These are phyloP conservation scores for Moricandia moricandioides DNA, from an alignment of 345 rosid genomes.

Conservation along the genomic window DNA sequence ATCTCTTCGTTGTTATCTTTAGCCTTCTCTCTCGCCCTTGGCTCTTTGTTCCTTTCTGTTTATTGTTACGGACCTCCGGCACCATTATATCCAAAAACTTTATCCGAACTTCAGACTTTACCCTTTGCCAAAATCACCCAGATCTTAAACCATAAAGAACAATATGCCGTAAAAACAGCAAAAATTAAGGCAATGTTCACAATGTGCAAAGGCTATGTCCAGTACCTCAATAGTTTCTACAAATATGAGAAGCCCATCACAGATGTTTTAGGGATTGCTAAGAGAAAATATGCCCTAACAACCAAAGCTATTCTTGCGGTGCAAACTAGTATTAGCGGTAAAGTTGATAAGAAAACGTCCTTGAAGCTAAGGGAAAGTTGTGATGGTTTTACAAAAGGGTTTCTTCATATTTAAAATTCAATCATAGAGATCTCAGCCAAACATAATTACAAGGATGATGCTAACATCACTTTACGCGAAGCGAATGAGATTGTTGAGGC, in stretches of 20 bases:
- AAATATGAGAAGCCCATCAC: constrained; percentile 18
- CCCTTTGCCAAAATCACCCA: constrained; percentile 15
- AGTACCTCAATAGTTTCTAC: constrained; percentile 21
- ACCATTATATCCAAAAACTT: not conserved
- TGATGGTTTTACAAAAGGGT: constrained; percentile 6
- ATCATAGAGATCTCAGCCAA: constrained; percentile 23
- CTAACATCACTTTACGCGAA: constrained; percentile 6
- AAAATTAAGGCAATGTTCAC: constrained; percentile 29
- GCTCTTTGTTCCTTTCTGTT: constrained; percentile 15
- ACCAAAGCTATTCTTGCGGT: constrained; percentile 10
- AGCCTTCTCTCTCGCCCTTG: constrained; percentile 11
- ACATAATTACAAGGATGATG: constrained; percentile 21
- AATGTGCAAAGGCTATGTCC: constrained; percentile 22
- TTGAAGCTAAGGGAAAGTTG: too few species aligned
- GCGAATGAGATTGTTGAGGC: not conserved
- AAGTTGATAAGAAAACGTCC: not conserved
- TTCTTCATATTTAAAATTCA: constrained; percentile 1
- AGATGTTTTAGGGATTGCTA: constrained; percentile 23
- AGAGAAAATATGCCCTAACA: constrained; percentile 17
- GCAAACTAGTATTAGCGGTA: constrained; percentile 8
- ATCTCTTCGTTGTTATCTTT: constrained; percentile 23
- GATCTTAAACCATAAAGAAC: constrained; percentile 11
- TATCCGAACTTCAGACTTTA: constrained; percentile 17
- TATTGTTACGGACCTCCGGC: not conserved
- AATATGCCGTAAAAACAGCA: constrained; percentile 5